Base-by-base conservation (phyloP, 306 rosid species). In the Phaseolus lunatus region DNA sequence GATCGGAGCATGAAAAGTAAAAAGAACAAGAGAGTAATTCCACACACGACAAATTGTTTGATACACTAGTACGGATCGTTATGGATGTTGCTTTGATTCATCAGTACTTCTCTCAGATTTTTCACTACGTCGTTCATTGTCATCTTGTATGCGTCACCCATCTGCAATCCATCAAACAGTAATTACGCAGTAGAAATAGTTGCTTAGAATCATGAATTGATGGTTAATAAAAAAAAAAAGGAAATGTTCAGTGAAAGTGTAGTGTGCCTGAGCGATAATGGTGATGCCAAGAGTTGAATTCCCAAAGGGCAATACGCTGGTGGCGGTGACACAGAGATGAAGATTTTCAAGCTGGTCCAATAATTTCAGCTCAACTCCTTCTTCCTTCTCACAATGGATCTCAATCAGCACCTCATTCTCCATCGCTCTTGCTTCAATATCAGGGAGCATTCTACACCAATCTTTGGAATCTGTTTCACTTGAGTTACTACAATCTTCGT, bases 261-360 rank as follows among this genome's bases (percentile, higher is more conserved):
- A 82, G 15, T 43, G 3, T 76, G 77, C 86, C 86, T 82, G 73
- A 62, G 86, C 80, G 6, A 78, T 61, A 31, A 83, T 83, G 35
- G 86, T 83, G 23, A 83, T 48, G 35, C 83, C 80, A 19, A 83
- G 77, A 73, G 83, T 67, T 65, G 80, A 78, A 73, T 59, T 73
- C 15, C 86, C 86, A 73, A 83, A 83, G 0, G 83, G 83, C 67
- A 83, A 58, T 2, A 78, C 69, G 56, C 77, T 83, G 69, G 27
- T 78, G 7, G 62, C 76, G 0, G 77, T 78, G 54, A 83, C 86
- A 78, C 4, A 26, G 0, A 83, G 72, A 67, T 78, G 73, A 59
- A 83, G 49, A 49, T 66, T 67, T 69, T 83, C n/a, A 67, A 83
- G 77, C 2, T 47, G 41, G 15, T 68, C 29, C 19, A 78, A 27